Evolutionary conservation across 768 basidiomycete genomes (phyloP).

Genomic region (Cyclocybe aegerita): DNA sequence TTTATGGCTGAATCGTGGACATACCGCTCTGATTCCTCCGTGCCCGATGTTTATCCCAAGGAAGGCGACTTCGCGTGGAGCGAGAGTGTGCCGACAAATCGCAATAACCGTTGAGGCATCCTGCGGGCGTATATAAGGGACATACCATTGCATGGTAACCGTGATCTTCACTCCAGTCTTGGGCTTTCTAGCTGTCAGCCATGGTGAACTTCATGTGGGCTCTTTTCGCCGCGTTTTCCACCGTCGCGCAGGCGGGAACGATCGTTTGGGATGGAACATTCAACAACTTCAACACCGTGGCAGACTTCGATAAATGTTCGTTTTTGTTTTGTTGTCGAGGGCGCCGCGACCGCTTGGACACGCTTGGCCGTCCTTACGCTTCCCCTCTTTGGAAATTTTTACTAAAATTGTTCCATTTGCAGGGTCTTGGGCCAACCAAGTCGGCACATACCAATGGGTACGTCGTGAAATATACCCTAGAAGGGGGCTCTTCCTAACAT

Average conservation of each 20-base stretch:
- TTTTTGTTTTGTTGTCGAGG: neutral
- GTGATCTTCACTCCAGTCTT: neutral
- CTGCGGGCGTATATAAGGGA: slow-evolving; percentile 13
- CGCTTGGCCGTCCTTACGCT: no score
- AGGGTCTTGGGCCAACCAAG: slow-evolving; percentile 59
- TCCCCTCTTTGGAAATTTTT: neutral
- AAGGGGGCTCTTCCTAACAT: neutral
- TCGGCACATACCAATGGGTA: slow-evolving; percentile 60
- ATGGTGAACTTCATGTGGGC: slow-evolving; percentile 30
- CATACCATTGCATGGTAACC: no score
- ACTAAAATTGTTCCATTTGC: neutral
- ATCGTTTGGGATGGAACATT: slow-evolving; percentile 57
- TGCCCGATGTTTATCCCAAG: slow-evolving; percentile 36
- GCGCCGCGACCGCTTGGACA: no score
- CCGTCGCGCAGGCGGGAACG: slow-evolving; percentile 44
- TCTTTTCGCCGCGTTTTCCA: slow-evolving; percentile 32
- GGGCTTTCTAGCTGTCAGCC: slow-evolving; percentile 8
- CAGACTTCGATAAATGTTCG: slow-evolving; percentile 56
- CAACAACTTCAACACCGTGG: slow-evolving; percentile 40
- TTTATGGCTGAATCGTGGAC: slow-evolving; percentile 4
- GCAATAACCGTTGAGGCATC: slow-evolving; percentile 9
- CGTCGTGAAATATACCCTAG: neutral
- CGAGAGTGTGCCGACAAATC: slow-evolving; percentile 33
- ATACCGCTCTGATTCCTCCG: slow-evolving; percentile 26
- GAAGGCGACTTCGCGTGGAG: slow-evolving; percentile 22